Percentiles rank a stretch among this genome's conserved stretches.
Evolutionary conservation across 805 yeast species (phyloP).

Genomic region (Yarrowia divulgata): DNA sequence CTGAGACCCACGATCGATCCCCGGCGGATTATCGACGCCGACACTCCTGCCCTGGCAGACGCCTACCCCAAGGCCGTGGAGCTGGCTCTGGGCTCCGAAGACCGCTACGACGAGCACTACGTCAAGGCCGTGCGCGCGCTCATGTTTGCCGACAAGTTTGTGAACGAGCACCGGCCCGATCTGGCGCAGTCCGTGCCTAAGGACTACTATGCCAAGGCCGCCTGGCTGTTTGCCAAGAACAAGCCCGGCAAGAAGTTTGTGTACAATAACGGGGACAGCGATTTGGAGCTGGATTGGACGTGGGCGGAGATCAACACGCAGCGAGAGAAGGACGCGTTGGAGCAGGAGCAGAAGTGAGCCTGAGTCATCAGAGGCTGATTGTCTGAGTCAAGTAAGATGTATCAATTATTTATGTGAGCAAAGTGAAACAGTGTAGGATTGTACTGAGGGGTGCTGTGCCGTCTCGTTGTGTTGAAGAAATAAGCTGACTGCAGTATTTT

Average conservation of each 20-base stretch:
- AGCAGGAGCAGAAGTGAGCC: not conserved
- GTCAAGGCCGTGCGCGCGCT: constrained; percentile 45
- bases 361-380: no score
- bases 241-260: constrained; percentile 35
- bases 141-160: constrained; percentile 42
- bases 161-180: constrained; percentile 39
- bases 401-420: no score
- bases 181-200: constrained; percentile 18
- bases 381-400: no score
- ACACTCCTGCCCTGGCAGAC: constrained; percentile 39
- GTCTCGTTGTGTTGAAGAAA: no score
- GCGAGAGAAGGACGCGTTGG: constrained; percentile 2
- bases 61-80: constrained; percentile 43
- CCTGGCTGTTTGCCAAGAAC: constrained; percentile 40
- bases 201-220: constrained; percentile 44
- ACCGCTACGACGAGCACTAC: constrained; percentile 42
- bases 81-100: constrained; percentile 41
- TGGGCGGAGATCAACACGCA: not conserved
- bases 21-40: constrained; percentile 28
- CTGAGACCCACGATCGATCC: constrained; percentile 42
- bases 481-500: no score
- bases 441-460: no score
- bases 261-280: constrained; percentile 1
- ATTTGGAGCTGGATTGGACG: constrained; percentile 27
- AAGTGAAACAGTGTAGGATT: no score